phyloP scores from a whole-genome alignment of 176 grass and related monocot genomes.

The sorghum (Sorghum bicolor) region DNA sequence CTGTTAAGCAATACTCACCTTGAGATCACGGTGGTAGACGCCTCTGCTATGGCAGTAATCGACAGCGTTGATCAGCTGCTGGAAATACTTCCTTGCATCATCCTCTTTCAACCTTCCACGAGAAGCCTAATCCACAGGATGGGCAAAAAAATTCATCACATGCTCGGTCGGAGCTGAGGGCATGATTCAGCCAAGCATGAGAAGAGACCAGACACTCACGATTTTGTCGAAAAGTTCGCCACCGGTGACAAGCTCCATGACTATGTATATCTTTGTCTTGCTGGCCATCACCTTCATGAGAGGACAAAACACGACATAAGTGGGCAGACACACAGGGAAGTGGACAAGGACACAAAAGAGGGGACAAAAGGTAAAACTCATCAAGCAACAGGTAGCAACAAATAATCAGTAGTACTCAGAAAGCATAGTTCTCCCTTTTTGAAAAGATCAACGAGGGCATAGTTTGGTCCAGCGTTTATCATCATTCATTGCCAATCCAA shows the following conservation, averaged over 20 bases:
- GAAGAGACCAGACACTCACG: constrained; percentile 38
- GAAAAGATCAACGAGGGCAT: neutral
- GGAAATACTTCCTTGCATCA: constrained; percentile 96
- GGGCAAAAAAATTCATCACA: neutral
- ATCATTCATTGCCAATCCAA: neutral
- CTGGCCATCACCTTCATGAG: constrained; percentile 90
- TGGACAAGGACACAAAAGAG: constrained; percentile 13
- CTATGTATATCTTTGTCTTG: constrained; percentile 98
- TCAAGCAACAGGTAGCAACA: neutral
- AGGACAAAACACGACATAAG: neutral
- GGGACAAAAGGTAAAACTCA: constrained; percentile 12
- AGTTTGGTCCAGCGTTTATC: neutral
- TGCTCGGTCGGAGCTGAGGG: neutral
- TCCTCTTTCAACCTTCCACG: constrained; percentile 87
- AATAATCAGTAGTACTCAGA: neutral
- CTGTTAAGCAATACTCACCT: constrained; percentile 40
- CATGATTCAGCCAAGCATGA: neutral
- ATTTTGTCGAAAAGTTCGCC: constrained; percentile 97
- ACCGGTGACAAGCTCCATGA: constrained; percentile 88
- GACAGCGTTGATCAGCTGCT: constrained; percentile 94
- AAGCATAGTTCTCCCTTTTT: neutral
- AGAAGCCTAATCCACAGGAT: constrained; percentile 51
- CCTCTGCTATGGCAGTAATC: constrained; percentile 99
- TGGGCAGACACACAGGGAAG: neutral
- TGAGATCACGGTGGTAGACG: constrained; percentile 90